phyloP scores from a whole-genome alignment of 768 basidiomycete genomes.

The Astraeus odoratus region DNA sequence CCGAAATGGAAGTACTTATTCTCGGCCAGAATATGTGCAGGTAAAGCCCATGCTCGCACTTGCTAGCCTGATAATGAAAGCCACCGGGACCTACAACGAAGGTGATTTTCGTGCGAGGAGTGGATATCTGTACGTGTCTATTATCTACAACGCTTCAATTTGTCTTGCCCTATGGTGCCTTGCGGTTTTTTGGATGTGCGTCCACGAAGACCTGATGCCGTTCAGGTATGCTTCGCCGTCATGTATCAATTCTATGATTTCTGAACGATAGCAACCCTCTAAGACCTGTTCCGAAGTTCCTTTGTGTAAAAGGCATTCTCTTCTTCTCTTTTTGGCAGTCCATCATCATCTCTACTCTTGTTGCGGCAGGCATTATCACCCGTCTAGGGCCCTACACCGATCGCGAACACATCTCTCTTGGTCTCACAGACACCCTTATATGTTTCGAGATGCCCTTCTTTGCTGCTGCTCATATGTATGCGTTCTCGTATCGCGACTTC shows the following conservation, averaged over 20 bases:
- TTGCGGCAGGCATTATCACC: conserved; percentile 69
- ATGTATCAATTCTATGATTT: background rate
- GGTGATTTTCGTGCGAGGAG: conserved; percentile 79
- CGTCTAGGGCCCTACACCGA: conserved; percentile 84
- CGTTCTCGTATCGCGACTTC: conserved; percentile 88
- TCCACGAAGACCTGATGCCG: conserved; percentile 81
- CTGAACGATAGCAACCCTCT: background rate
- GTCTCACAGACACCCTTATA: conserved; percentile 84
- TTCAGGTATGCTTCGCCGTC: conserved; percentile 51
- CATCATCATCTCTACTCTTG: conserved; percentile 79
- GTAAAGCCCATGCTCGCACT: conserved; percentile 87
- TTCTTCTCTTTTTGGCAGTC: conserved; percentile 99
- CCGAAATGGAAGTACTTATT: conserved; percentile 1
- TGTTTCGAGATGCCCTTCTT: conserved; percentile 98
- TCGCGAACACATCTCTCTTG: conserved; percentile 82
- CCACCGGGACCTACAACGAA: conserved; percentile 80
- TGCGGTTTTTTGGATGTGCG: conserved; percentile 95
- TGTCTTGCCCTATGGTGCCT: conserved; percentile 82
- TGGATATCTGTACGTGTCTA: conserved; percentile 86
- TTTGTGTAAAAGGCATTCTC: conserved; percentile 96
- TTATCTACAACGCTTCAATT: conserved; percentile 80
- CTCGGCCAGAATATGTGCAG: conserved; percentile 85
- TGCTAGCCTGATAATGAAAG: conserved; percentile 81
- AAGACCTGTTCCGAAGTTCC: conserved; percentile 93
- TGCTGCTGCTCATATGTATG: conserved; percentile 90